phyloP scores from a whole-genome alignment of 176 grass and related monocot species.

The Juncus effusus region DNA sequence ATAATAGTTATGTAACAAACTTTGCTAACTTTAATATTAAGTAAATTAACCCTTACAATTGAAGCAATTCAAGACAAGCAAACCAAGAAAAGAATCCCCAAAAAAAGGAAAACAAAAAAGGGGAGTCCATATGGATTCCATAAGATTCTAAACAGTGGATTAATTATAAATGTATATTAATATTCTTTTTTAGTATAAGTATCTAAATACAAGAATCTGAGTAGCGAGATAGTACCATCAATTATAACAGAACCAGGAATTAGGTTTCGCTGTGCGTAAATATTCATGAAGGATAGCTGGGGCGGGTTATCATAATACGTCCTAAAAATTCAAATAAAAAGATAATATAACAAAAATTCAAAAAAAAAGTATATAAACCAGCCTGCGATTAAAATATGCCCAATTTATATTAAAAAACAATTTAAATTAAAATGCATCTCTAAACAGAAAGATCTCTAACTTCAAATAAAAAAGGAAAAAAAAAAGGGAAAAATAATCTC shows the following conservation, averaged over 20 bases:
- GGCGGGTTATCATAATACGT: constrained; percentile 33
- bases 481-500: neutral
- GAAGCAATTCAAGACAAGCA: neutral
- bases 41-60: too few relatives aligned
- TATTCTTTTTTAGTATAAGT: too few relatives aligned
- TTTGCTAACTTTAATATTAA: too few relatives aligned
- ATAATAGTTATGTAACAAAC: neutral
- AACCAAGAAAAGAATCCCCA: constrained; percentile 14
- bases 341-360: neutral
- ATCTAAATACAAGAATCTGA: too few relatives aligned
- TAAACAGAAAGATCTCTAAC: neutral
- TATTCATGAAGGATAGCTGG: constrained; percentile 63
- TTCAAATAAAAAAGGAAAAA: neutral
- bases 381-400: too few relatives aligned
- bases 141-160: too few relatives aligned
- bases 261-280: constrained; percentile 47
- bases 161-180: too few relatives aligned
- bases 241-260: constrained; percentile 78
- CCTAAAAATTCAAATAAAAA: constrained; percentile 32
- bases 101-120: neutral
- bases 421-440: too few relatives aligned
- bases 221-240: constrained; percentile 47
- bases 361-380: neutral
- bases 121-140: too few relatives aligned
- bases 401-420: too few relatives aligned